Conservation (phyloP, 306 rosid species). For the Cucumis cinereus region DNA sequence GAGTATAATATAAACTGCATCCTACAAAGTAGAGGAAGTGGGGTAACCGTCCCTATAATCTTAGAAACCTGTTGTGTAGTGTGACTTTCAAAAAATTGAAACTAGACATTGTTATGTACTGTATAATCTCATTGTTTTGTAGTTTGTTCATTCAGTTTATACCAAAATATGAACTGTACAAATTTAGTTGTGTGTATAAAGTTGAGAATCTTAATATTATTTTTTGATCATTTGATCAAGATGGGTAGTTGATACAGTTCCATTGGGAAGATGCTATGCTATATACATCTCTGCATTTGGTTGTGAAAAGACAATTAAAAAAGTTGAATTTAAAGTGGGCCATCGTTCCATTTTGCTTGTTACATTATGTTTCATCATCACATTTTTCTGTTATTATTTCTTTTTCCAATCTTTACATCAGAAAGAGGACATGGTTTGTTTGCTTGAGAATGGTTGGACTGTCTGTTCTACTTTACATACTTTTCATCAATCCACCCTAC, state of each 20-base stretch:
- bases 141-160: not conserved
- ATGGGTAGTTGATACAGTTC: not conserved
- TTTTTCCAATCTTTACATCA: not conserved
- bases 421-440: not conserved
- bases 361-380: not conserved
- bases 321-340: not conserved
- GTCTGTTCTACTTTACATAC: not conserved
- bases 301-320: not conserved
- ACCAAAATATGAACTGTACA: conserved; percentile 5
- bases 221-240: not conserved
- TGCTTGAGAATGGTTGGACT: not conserved
- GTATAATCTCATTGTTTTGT: conserved; percentile 3
- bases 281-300: not conserved
- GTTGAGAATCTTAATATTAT: not conserved
- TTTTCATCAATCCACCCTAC: not conserved
- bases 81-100: conserved; percentile 1
- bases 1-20: not conserved
- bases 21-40: not conserved
- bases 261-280: not conserved
- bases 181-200: conserved; percentile 9
- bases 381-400: not conserved
- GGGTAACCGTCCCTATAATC: not conserved
- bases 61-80: not conserved
- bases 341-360: not conserved
- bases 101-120: not conserved